phyloP scores from a whole-genome alignment of 2,329 filamentous ascomycete genomes.

The Ilyonectria sp. region DNA sequence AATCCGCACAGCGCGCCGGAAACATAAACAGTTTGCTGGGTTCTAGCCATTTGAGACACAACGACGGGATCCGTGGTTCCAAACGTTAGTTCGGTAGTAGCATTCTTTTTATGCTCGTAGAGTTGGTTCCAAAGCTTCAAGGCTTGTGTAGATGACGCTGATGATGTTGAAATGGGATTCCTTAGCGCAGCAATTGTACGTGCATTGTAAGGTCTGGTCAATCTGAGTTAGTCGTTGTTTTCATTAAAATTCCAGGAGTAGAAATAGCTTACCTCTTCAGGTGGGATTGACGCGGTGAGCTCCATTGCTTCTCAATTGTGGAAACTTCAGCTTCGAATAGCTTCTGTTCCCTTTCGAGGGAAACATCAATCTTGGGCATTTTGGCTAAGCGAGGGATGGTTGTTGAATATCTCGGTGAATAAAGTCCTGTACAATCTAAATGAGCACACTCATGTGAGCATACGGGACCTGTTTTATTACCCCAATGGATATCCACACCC shows the following conservation, averaged over 20 bases:
- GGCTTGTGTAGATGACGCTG: slow-evolving; percentile 51
- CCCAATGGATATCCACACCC: background rate
- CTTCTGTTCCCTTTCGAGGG: slow-evolving; percentile 46
- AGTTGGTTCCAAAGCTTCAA: slow-evolving; percentile 56
- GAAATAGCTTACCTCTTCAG: slow-evolving; percentile 41
- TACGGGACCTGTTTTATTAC: slow-evolving; percentile 1
- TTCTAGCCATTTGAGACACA: slow-evolving; percentile 51
- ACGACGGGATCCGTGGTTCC: slow-evolving; percentile 55
- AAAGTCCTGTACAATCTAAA: background rate
- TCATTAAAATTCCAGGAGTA: too few species aligned
- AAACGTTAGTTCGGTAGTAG: slow-evolving; percentile 55
- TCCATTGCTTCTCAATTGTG: slow-evolving; percentile 54
- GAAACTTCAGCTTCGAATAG: slow-evolving; percentile 52
- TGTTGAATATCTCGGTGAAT: background rate
- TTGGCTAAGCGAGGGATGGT: background rate
- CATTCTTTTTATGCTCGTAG: slow-evolving; percentile 51
- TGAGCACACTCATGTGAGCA: background rate
- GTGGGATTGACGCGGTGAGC: slow-evolving; percentile 46
- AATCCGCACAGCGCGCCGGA: slow-evolving; percentile 58
- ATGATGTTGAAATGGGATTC: slow-evolving; percentile 46
- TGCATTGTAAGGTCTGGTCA: slow-evolving; percentile 34
- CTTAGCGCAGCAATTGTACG: slow-evolving; percentile 53
- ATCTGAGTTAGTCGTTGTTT: background rate
- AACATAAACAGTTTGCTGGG: slow-evolving; percentile 54
- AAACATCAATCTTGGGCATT: slow-evolving; percentile 21